Percentiles rank a stretch among this genome's conserved stretches.
Conservation (phyloP, 495 filamentous ascomycete genomes). For the Acidiella bohemica region DNA sequence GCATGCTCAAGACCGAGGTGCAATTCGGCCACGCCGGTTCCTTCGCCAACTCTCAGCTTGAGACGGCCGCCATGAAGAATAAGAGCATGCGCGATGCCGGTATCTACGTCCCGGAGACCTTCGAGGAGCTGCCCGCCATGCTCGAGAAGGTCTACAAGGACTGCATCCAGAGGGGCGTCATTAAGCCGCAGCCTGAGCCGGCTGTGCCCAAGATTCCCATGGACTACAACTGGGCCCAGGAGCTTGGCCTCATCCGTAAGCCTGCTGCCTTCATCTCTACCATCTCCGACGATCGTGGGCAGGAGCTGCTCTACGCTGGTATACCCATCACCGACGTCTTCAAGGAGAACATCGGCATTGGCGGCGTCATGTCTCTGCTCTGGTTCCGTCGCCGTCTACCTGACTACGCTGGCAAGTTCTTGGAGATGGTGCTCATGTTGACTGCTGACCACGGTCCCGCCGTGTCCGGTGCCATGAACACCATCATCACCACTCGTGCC, state of each 20-base stretch:
- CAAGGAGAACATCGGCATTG: constrained; percentile 95
- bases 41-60: constrained; percentile 96
- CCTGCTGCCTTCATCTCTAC: constrained; percentile 99
- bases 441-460: constrained; percentile 98
- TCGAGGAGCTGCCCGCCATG: constrained; percentile 77
- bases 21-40: constrained; percentile 98
- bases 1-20: constrained; percentile 99
- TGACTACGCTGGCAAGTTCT: constrained; percentile 90
- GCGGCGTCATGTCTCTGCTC: constrained; percentile 97
- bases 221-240: constrained; percentile 99
- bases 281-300: constrained; percentile 98
- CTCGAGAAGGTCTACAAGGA: constrained; percentile 71
- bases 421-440: constrained; percentile 99
- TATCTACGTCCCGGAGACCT: constrained; percentile 87
- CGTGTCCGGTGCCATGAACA: constrained; percentile 99
- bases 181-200: constrained; percentile 77
- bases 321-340: constrained; percentile 99
- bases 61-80: constrained; percentile 95
- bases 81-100: constrained; percentile 88
- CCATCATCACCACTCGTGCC: constrained; percentile 97
- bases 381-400: constrained; percentile 99
- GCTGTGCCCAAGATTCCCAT: constrained; percentile 97
- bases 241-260: constrained; percentile 98
- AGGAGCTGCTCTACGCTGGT: constrained; percentile 95
- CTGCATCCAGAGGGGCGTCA: constrained; percentile 66